A percentile compares a stretch with the other conserved stretches of the same genome.
phyloP scores from a whole-genome alignment of 495 filamentous ascomycete genomes.

The Penicillium maclennaniae region DNA sequence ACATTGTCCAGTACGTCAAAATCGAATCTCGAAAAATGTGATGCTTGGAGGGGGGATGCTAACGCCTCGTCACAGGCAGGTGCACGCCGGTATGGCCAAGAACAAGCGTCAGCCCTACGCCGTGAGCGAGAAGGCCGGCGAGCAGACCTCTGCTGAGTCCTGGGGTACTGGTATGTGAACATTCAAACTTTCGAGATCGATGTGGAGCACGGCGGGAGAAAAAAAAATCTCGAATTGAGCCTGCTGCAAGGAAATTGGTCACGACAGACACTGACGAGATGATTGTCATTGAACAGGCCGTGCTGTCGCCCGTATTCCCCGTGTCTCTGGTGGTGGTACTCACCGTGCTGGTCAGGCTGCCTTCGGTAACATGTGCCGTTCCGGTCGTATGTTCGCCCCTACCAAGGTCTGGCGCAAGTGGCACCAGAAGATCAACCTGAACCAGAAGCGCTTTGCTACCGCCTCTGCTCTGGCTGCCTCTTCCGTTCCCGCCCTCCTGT shows the following conservation, averaged over 20 bases:
- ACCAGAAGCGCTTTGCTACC: slow-evolving; percentile 96
- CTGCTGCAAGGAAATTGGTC: neutral
- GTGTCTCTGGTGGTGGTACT: slow-evolving; percentile 99
- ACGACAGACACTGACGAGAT: slow-evolving; percentile 21
- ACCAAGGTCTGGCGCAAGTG: slow-evolving; percentile 99
- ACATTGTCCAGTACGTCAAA: slow-evolving; percentile 84
- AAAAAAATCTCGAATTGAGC: neutral
- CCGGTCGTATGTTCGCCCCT: slow-evolving; percentile 99
- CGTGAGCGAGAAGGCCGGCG: slow-evolving; percentile 99
- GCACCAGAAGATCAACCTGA: slow-evolving; percentile 99
- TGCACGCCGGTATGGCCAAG: slow-evolving; percentile 99
- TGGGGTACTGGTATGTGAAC: slow-evolving; percentile 94
- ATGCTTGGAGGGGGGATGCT: slow-evolving; percentile 29
- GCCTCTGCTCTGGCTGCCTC: slow-evolving; percentile 95
- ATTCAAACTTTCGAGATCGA: slow-evolving; percentile 7
- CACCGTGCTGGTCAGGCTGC: slow-evolving; percentile 99
- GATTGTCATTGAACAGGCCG: slow-evolving; percentile 59
- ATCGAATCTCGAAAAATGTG: slow-evolving; percentile 14
- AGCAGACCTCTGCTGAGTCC: slow-evolving; percentile 98
- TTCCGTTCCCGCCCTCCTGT: slow-evolving; percentile 85
- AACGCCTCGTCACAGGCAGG: slow-evolving; percentile 52
- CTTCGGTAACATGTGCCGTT: slow-evolving; percentile 99
- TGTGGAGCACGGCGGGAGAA: neutral
- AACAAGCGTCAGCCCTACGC: slow-evolving; percentile 99
- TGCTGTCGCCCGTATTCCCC: slow-evolving; percentile 99